Evolutionary conservation across 202 grass and related monocot species (phyloP), one percentile per base, ranked within the genome.

Genomic region (Carex arenaria): DNA sequence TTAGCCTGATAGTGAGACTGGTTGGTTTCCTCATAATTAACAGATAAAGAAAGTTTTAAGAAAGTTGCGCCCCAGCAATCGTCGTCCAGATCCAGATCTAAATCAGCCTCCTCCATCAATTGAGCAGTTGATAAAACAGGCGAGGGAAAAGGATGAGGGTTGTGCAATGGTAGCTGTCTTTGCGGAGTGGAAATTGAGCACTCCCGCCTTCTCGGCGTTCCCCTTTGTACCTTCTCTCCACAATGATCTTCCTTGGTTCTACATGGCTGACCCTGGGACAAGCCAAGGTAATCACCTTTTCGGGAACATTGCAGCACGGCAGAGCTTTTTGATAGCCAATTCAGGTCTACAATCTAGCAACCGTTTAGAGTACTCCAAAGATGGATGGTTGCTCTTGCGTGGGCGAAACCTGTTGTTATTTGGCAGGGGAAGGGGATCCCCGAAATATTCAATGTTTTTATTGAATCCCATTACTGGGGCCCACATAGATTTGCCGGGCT

Each of bases 201-300:
- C 42, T 10, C n/a, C n/a, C 17, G 15, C 32, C 56, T 80, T 64
- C 28, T 1, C 54, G 23, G 20, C 4, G 3, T 3, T 80, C 3
- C 56, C 60, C 78, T 32, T 80, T 20, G 32, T 80, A 4, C 18
- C 57, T 80, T 80, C 9, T 80, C 78, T 43, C 31, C 40, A 42
- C 19, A 62, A 22, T 17, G n/a, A 63, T 80, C 78, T 80, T 28
- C 57, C 78, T n/a, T 80, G 57, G 78, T 7, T 80, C 64, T 80
- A 62, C 74, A 22, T 64, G 32, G 55, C 40, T 49, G n/a, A 80
- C 10, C 22, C 57, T 61, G 34, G 2, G 43, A 47, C 43, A 47
- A 10, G 43, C 9, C 6, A 18, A 14, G 60, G 19, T 64, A 10
- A 38, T 38, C 57, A 62, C 13, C 19, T 61, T 80, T 80, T 80